These are phyloP conservation scores for Trichoderma orchidacearum DNA, from an alignment of 495 filamentous ascomycete species.

Conservation along the genomic window DNA sequence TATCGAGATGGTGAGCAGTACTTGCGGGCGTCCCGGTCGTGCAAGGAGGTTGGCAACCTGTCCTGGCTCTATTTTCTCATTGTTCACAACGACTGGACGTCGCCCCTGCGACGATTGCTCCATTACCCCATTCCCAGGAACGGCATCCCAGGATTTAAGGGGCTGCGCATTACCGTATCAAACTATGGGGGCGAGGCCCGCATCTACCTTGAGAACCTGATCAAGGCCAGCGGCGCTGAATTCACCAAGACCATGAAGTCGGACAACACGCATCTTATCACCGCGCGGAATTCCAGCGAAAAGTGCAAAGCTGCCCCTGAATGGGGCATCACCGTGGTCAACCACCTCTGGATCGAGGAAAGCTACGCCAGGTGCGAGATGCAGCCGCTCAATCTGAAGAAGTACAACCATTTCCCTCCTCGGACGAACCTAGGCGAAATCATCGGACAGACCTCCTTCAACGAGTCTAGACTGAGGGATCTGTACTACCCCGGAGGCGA, in stretches of 20 bases:
- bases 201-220: constrained; percentile 84
- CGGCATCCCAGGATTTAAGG: constrained; percentile 67
- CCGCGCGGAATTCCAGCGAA: constrained; percentile 73
- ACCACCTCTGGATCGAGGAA: constrained; percentile 96
- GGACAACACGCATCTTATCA: constrained; percentile 91
- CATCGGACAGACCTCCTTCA: constrained; percentile 62
- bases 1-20: constrained; percentile 76
- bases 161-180: constrained; percentile 68
- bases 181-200: constrained; percentile 94
- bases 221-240: constrained; percentile 65
- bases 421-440: constrained; percentile 88
- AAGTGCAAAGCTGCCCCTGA: constrained; percentile 85
- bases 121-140: constrained; percentile 74
- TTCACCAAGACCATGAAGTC: constrained; percentile 88
- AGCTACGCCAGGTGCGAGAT: constrained; percentile 79
- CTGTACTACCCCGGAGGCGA: constrained; percentile 26
- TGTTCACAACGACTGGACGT: constrained; percentile 75
- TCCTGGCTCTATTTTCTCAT: constrained; percentile 90
- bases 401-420: constrained; percentile 71
- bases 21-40: constrained; percentile 52
- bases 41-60: constrained; percentile 80
- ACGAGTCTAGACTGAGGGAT: constrained; percentile 19
- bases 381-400: constrained; percentile 48
- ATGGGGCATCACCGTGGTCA: constrained; percentile 81
- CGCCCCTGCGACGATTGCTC: constrained; percentile 62